A percentile compares a stretch with the other conserved stretches of the same genome.
These are phyloP conservation scores for Onygenales sp. DNA, from an alignment of 2,329 filamentous ascomycete species.

Conservation along the genomic window DNA sequence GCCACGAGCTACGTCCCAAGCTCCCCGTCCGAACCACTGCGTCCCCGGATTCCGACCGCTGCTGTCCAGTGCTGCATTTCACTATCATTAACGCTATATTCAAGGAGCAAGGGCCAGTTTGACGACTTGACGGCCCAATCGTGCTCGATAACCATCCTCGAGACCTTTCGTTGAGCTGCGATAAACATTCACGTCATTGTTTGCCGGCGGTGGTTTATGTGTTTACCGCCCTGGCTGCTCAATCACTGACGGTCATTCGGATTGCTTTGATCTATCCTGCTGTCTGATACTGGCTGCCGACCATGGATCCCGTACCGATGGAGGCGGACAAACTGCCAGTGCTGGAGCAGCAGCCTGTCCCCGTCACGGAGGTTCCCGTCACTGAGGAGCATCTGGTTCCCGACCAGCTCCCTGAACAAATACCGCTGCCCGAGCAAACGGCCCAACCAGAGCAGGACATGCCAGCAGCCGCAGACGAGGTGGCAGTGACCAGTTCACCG, in stretches of 20 bases:
- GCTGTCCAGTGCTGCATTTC: not conserved
- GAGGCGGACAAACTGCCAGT: conserved; percentile 8
- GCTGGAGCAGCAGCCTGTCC: conserved; percentile 5
- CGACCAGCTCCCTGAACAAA: not conserved
- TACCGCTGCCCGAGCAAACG: conserved; percentile 12
- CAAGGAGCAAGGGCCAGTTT: not conserved
- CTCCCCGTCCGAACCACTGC: not conserved
- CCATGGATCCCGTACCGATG: conserved; percentile 10
- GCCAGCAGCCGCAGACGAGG: conserved; percentile 29
- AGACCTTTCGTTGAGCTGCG: not conserved
- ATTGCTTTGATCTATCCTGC: not conserved
- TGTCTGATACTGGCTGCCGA: not conserved
- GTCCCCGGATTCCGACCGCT: not conserved
- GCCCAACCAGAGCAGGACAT: conserved; percentile 18
- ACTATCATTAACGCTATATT: not conserved
- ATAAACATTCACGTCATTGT: not conserved
- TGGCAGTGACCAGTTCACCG: conserved; percentile 13
- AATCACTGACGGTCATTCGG: not conserved
- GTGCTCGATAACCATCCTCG: not conserved
- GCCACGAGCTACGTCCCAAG: not conserved
- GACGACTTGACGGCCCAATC: not conserved
- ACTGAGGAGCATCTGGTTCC: not conserved
- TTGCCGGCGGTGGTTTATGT: not conserved
- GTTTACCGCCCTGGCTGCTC: not conserved
- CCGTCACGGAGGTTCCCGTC: not conserved